Conservation (phyloP, 768 basidiomycete species). For the Tulasnella sp. region DNA sequence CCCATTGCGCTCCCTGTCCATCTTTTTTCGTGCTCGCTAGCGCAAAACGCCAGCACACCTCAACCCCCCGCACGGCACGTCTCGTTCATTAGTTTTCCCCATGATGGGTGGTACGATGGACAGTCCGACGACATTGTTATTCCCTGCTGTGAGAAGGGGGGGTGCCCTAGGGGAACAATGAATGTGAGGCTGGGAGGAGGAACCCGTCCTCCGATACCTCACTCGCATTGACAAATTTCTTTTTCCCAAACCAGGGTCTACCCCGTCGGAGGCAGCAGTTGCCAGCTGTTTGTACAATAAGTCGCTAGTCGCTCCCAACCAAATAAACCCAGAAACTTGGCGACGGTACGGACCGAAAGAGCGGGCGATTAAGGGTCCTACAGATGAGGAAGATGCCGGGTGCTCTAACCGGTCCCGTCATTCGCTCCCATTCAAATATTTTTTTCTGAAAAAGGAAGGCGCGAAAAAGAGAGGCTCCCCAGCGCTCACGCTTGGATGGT, state of each 20-base stretch:
- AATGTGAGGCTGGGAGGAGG: constrained; percentile 4
- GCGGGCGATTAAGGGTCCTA: not conserved
- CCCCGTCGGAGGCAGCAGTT: constrained; percentile 6
- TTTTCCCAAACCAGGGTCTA: constrained; percentile 11
- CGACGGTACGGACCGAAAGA: not conserved
- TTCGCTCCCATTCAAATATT: constrained; percentile 2
- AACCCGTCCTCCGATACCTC: constrained; percentile 4
- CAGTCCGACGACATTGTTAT: not conserved
- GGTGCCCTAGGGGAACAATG: constrained; percentile 1
- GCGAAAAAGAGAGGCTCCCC: not conserved
- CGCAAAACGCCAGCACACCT: not conserved
- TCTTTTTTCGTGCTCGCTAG: not conserved
- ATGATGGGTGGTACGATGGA: not conserved
- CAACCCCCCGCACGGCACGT: not conserved
- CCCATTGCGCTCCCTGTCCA: not conserved
- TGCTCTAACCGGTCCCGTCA: not conserved
- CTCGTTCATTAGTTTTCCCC: not conserved
- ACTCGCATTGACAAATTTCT: constrained; percentile 1
- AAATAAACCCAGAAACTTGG: not conserved
- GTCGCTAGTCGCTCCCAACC: not conserved
- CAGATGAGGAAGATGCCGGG: not conserved
- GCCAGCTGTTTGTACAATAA: not conserved
- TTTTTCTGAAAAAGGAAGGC: constrained; percentile 10
- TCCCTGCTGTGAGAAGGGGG: constrained; percentile 1
- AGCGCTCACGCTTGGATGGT: not conserved